These are phyloP conservation scores for Chaetomidium leptoderma DNA, from an alignment of 495 filamentous ascomycete species.

Conservation along the genomic window DNA sequence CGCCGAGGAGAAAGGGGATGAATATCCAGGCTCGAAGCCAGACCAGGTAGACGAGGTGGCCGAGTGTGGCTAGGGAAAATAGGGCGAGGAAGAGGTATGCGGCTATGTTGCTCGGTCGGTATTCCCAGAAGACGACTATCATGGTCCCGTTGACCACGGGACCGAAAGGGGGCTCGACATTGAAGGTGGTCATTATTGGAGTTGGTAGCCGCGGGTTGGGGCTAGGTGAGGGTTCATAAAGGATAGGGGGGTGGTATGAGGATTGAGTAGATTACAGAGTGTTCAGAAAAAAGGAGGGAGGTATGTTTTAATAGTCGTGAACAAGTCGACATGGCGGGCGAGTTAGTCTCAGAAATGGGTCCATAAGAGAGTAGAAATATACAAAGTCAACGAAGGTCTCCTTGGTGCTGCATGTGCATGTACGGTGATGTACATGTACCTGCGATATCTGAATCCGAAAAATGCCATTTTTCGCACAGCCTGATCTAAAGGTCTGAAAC, in stretches of 20 bases:
- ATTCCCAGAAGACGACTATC: slow-evolving; percentile 8
- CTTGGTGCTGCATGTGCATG: background rate
- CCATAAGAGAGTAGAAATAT: background rate
- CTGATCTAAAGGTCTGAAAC: background rate
- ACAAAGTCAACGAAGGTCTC: background rate
- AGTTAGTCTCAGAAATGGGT: background rate
- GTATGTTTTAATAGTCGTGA: no score
- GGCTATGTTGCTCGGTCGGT: slow-evolving; percentile 3
- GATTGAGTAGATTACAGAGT: background rate
- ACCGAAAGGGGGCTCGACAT: slow-evolving; percentile 3
- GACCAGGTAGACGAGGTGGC: slow-evolving; percentile 2
- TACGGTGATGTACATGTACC: background rate
- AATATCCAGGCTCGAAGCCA: slow-evolving; percentile 4
- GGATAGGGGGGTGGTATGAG: background rate
- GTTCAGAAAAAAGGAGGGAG: background rate
- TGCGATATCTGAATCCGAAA: background rate
- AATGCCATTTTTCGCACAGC: slow-evolving; percentile 1
- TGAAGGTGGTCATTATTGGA: background rate
- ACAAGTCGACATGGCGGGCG: background rate
- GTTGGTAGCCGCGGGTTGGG: no score
- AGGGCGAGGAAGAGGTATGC: slow-evolving; percentile 7
- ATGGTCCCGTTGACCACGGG: slow-evolving; percentile 10
- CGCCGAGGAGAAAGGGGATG: slow-evolving; percentile 5
- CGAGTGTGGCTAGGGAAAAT: background rate
- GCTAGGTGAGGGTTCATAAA: background rate